Base-by-base conservation (phyloP, 2,329 filamentous ascomycete species). In the Huntiella bhutanensis region DNA sequence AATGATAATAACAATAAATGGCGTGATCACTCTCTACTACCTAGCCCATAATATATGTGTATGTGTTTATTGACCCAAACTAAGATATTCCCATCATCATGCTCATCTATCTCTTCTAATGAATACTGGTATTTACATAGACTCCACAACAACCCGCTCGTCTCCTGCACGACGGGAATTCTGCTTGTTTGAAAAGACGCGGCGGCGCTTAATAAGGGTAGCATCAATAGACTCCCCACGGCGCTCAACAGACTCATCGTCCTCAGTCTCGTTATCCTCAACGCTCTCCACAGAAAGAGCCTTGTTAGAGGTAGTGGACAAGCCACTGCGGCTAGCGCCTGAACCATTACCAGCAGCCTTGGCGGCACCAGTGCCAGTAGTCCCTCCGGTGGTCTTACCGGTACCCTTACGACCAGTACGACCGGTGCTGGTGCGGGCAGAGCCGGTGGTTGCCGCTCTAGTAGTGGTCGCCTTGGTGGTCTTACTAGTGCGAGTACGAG, bases 141-240 rank as follows among this genome's bases (percentile, higher is more conserved):
- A 28, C 22, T 28, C 22, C 22, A 28, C 7, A 28, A 4, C 22
- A 28, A 4, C 8, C 22, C 22, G 22, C 22, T 28, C 6, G 8
- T 10, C 8, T 10, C 3, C 7, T 10, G 39, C 33, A n/a, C 45
- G 33, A 16, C 45, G 45, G 4, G 16, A 34, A 22, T 16, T 47
- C 33, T 47, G 45, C 39, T 47, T 47, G 12, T 28, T 41, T 6
- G 39, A 33, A 16, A 36, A 47, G 38, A 47, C 33, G 12, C 45
- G 45, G 38, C 45, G 45, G 33, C 45, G 45, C 38, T 47, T 47
- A 16, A 16, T 12, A 11, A 43, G 33, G 32, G 28, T 37, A 33
- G 15, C 5, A 33, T 7, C 8, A 13, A 40, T 5, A 8, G 15
- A 22, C 36, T 34, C 16, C 37, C 4, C n/a, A 6, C 35, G 10